These are phyloP conservation scores for Brassica rapa DNA, from an alignment of 345 rosid genomes.

Conservation along the genomic window DNA sequence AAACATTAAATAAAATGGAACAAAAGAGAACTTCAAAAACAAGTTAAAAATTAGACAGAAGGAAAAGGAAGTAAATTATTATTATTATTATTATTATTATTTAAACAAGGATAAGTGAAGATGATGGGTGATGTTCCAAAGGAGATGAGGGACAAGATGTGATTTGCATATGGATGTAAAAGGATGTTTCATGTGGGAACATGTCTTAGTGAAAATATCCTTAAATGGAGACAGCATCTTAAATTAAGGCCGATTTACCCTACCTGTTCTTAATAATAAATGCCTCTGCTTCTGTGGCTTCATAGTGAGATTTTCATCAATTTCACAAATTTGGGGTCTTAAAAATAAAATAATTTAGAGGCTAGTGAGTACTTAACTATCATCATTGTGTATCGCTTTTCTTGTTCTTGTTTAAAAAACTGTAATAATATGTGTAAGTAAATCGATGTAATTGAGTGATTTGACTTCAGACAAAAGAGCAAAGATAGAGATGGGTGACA, in stretches of 20 bases:
- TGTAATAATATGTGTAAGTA: neutral
- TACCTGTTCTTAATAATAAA: constrained; percentile 19
- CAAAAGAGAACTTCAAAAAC: neutral
- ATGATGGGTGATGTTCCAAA: constrained; percentile 27
- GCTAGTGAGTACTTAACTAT: neutral
- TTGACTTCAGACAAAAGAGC: constrained; percentile 39
- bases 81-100: neutral
- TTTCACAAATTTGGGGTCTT: constrained; percentile 9
- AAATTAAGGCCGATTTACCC: constrained; percentile 20
- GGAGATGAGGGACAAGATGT: constrained; percentile 38
- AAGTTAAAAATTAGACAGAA: neutral
- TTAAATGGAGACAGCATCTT: constrained; percentile 39
- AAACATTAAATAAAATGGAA: neutral
- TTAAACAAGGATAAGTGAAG: constrained; percentile 9
- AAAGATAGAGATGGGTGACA: constrained; percentile 32
- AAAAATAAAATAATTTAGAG: neutral
- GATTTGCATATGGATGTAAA: constrained; percentile 34
- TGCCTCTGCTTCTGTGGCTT: constrained; percentile 24
- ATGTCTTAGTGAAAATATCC: constrained; percentile 38
- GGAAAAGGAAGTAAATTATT: neutral
- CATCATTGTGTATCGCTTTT: constrained; percentile 1
- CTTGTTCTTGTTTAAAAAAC: neutral
- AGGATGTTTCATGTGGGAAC: constrained; percentile 42
- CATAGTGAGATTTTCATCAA: constrained; percentile 20
- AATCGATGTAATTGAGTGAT: constrained; percentile 15